Evolutionary conservation across 805 yeast genomes (phyloP).

Genomic region (Hanseniaspora mollemarum): DNA sequence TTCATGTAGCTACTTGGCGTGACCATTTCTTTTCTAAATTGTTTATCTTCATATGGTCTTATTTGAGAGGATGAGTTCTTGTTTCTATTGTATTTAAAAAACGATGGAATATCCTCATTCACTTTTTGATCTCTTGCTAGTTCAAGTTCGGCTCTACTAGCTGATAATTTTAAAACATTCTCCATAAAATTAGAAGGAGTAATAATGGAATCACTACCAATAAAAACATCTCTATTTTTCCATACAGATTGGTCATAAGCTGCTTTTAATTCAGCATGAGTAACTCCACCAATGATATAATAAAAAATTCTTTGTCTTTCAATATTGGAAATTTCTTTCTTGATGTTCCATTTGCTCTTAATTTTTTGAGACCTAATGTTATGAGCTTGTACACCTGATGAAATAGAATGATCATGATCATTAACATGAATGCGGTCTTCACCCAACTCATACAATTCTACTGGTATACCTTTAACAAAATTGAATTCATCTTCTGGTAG

Average conservation of each 20-base stretch:
- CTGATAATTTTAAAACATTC: conserved; percentile 31
- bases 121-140: conserved; percentile 31
- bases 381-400: conserved; percentile 34
- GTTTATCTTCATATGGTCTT: conserved; percentile 13
- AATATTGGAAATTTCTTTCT: conserved; percentile 30
- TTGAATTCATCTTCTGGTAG: conserved; percentile 52
- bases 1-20: conserved; percentile 12
- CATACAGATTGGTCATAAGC: conserved; percentile 55
- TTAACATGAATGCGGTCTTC: not conserved
- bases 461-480: conserved; percentile 63
- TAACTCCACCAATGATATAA: conserved; percentile 81
- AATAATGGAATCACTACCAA: conserved; percentile 70
- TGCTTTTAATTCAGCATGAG: conserved; percentile 68
- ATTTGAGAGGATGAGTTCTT: conserved; percentile 14
- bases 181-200: conserved; percentile 38
- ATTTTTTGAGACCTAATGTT: conserved; percentile 54
- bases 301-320: conserved; percentile 59
- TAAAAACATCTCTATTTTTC: conserved; percentile 58
- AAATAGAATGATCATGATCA: conserved; percentile 23
- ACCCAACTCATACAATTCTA: conserved; percentile 28
- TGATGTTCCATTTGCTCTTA: conserved; percentile 60
- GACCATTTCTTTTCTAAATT: conserved; percentile 12
- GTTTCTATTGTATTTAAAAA: conserved; percentile 22
- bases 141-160: conserved; percentile 34
- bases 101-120: conserved; percentile 34